phyloP scores from a whole-genome alignment of 305 asterid genomes.

The Rubia balearica region DNA sequence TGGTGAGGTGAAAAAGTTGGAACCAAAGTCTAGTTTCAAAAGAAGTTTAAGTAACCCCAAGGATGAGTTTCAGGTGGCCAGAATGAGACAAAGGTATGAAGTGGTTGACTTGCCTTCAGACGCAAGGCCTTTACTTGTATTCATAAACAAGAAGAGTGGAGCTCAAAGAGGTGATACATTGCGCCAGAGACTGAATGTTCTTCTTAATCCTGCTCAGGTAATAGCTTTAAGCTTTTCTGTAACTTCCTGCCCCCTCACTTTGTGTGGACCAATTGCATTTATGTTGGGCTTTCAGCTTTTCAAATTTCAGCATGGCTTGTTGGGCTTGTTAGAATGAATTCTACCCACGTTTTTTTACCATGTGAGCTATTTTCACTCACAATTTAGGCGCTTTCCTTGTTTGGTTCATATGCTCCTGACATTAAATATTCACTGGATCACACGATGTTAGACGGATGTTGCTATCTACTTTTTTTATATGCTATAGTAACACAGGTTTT shows the following conservation, averaged over 20 bases:
- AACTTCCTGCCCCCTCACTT: neutral
- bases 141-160: constrained; percentile 92
- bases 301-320: neutral
- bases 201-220: constrained; percentile 94
- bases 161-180: constrained; percentile 89
- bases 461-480: neutral
- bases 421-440: neutral
- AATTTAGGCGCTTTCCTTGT: neutral
- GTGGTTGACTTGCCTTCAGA: constrained; percentile 88
- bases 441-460: neutral
- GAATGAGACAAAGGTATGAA: constrained; percentile 61
- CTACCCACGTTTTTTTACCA: neutral
- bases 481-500: neutral
- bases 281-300: neutral
- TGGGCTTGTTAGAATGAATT: neutral
- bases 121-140: constrained; percentile 81
- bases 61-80: constrained; percentile 48
- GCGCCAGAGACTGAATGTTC: constrained; percentile 69
- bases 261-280: neutral
- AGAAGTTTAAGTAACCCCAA: constrained; percentile 56
- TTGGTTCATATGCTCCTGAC: neutral
- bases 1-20: constrained; percentile 46
- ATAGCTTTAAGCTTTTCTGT: constrained; percentile 18
- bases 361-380: neutral
- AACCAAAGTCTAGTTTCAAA: constrained; percentile 45